Conservation (phyloP, 352 stramenopile genomes). For the Halophytophthora polymorphica region DNA sequence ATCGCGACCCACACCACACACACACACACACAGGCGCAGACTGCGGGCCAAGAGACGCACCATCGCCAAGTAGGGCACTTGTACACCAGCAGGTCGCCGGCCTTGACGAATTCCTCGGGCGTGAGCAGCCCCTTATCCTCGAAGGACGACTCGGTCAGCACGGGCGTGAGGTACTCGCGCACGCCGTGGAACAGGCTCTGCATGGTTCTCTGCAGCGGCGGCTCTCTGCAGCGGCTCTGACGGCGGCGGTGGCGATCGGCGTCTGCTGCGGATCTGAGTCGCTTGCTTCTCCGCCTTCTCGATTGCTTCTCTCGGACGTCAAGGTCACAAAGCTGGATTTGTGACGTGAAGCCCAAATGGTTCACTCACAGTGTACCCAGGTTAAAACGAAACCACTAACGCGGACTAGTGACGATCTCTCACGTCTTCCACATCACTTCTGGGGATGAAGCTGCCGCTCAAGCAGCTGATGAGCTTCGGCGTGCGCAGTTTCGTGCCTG, state of each 20-base stretch:
- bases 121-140: constrained; percentile 94
- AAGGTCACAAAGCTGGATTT: no score
- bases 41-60: no score
- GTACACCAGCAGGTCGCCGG: constrained; percentile 95
- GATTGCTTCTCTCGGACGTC: no score
- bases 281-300: no score
- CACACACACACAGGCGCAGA: constrained; percentile 7
- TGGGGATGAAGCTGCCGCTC: constrained; percentile 21
- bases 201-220: constrained; percentile 43
- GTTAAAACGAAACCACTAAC: no score
- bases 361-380: no score
- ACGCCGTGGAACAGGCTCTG: constrained; percentile 81
- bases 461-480: constrained; percentile 43
- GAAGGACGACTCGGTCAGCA: constrained; percentile 93
- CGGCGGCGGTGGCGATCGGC: no score
- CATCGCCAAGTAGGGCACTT: constrained; percentile 97
- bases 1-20: neutral
- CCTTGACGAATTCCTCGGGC: constrained; percentile 95
- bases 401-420: no score
- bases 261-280: no score
- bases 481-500: constrained; percentile 25
- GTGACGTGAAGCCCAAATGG: no score
- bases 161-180: constrained; percentile 85
- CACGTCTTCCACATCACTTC: no score
- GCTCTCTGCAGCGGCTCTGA: no score